Percentiles rank a stretch among this genome's conserved stretches.
Evolutionary conservation across 306 rosid species (phyloP).

Genomic region (Adenanthera pavonina): DNA sequence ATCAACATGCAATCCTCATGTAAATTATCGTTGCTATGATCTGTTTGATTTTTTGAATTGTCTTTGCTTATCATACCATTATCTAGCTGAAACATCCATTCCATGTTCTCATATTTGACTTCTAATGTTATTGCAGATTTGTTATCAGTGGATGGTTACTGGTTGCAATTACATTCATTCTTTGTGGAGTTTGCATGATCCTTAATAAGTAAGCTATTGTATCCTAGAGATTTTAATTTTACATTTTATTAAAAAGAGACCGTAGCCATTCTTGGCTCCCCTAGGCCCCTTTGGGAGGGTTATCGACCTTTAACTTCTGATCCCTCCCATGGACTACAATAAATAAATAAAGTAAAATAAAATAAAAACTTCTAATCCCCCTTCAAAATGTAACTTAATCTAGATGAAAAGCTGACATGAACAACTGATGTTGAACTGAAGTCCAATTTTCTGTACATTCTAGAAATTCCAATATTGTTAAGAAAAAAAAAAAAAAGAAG

Average conservation of each 20-base stretch:
- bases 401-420: constrained; percentile 14
- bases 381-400: neutral
- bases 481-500: neutral
- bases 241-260: neutral
- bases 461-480: constrained; percentile 1
- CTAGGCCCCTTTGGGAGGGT: neutral
- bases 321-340: too few relatives aligned
- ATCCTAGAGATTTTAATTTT: constrained; percentile 28
- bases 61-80: constrained; percentile 27
- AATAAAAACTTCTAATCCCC: too few relatives aligned
- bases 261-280: neutral
- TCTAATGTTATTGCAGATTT: constrained; percentile 69
- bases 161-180: constrained; percentile 82
- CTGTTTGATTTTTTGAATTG: constrained; percentile 13
- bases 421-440: constrained; percentile 27
- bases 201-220: constrained; percentile 73
- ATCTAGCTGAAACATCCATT: constrained; percentile 1
- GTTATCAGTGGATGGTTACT: constrained; percentile 93
- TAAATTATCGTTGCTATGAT: constrained; percentile 49
- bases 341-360: too few relatives aligned
- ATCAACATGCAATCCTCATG: constrained; percentile 92
- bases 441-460: constrained; percentile 25
- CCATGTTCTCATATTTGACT: constrained; percentile 39
- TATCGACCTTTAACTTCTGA: neutral
- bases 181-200: constrained; percentile 87